Percentiles rank a stretch among this genome's conserved stretches.
Evolutionary conservation across 140 eudicot species (phyloP).

Genomic region (Senecio squalidus): DNA sequence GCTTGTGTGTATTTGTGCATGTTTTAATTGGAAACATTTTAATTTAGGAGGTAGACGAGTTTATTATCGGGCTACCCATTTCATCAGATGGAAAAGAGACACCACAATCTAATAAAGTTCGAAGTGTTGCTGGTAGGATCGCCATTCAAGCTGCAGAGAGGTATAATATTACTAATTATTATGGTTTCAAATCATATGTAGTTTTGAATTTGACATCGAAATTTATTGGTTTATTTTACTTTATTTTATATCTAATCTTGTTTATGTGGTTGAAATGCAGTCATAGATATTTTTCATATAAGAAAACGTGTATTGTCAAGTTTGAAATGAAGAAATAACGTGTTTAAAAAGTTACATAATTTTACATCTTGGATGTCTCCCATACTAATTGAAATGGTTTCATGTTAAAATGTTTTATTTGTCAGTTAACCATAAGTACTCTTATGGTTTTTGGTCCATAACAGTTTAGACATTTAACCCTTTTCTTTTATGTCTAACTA

Average conservation of each 20-base stretch:
- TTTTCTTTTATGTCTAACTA: not conserved
- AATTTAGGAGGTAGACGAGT: conserved; percentile 86
- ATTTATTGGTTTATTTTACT: not conserved
- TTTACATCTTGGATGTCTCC: no score
- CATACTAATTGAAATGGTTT: not conserved
- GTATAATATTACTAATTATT: conserved; percentile 24
- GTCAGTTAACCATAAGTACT: not conserved
- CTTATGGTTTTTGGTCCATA: not conserved
- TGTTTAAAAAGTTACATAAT: no score
- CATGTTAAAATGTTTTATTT: not conserved
- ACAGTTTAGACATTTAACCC: not conserved
- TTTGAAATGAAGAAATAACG: conserved; percentile 1
- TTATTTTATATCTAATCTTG: not conserved
- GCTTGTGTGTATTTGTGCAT: conserved; percentile 7
- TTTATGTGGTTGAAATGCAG: not conserved
- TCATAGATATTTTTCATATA: not conserved
- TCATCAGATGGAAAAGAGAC: conserved; percentile 65
- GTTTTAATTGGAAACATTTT: not conserved
- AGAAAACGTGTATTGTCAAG: not conserved
- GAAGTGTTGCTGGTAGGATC: conserved; percentile 94
- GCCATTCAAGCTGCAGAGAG: conserved; percentile 91
- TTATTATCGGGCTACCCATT: conserved; percentile 76
- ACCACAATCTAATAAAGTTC: conserved; percentile 86
- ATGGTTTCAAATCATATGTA: not conserved
- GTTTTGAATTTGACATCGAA: not conserved